Evolutionary conservation across 257 asterid species (phyloP), one percentile per base, ranked within the genome.

Genomic region (Schizonepeta tenuifolia): DNA sequence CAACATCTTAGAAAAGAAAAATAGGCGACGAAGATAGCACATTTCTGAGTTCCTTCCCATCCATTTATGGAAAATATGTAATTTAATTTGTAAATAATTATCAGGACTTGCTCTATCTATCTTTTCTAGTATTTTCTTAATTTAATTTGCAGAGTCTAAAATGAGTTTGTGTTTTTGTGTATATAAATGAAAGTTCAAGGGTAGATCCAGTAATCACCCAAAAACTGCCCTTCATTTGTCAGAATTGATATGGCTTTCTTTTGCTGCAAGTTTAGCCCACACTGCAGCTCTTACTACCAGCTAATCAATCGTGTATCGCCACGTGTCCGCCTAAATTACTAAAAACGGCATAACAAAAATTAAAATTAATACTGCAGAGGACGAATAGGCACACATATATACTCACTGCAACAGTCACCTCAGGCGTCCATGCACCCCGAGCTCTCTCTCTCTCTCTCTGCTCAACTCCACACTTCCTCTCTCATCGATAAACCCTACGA

Each of bases 361-460:
- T 14, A 14, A 14, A 60, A 40, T 9, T 46, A 53, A 20, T 9
- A 18, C 4, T 18, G 21, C 46, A 2, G 41, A 46, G 22, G 47
- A 24, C 5, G 65, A 7, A 40, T 4, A 43, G 41, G 26, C 26
- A 24, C 1, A 24, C 2, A 24, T 24, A 24, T 1, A 1, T 24
- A 24, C n/a, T n/a, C n/a, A n/a, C n/a, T n/a, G 26, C 26, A 1
- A 24, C 26, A 59, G 67, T 38, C 82, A 67, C 59, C 12, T 28
- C n/a, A 40, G 8, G 73, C 80, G 72, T 17, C 70, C 67, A 38
- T 64, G 65, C 71, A 64, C 2, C 2, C 46, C 18, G 44, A 55
- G 4, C 24, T 35, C 49, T 18, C 40, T 26, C 64, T 41, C 61
- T 36, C 74, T 68, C 72, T 5, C 79, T 5, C 78, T 38, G 24